A percentile compares a stretch with the other conserved stretches of the same genome.
phyloP scores from a whole-genome alignment of 1,139 yeast genomes.

The Yamadazyma conglobata region DNA sequence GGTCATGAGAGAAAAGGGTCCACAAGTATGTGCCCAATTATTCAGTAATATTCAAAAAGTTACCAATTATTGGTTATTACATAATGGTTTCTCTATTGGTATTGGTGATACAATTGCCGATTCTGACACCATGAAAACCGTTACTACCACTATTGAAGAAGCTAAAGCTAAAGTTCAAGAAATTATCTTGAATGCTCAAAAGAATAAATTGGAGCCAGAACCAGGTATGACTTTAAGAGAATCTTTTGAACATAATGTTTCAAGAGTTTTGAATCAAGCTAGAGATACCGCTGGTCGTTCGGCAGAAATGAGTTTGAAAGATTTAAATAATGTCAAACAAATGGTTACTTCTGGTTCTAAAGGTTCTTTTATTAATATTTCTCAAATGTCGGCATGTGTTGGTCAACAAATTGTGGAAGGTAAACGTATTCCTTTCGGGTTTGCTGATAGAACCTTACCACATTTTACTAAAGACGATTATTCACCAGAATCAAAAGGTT shows the following conservation, averaged over 20 bases:
- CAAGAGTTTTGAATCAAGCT: constrained; percentile 93
- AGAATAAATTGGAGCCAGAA: constrained; percentile 82
- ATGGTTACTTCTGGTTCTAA: constrained; percentile 99
- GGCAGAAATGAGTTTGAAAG: constrained; percentile 94
- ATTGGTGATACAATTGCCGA: constrained; percentile 99
- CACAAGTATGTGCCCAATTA: constrained; percentile 81
- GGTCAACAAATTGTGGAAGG: constrained; percentile 99
- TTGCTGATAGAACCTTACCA: constrained; percentile 92
- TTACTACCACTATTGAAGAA: constrained; percentile 86
- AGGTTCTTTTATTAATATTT: constrained; percentile 97
- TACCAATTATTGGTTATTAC: constrained; percentile 93
- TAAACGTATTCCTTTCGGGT: constrained; percentile 98
- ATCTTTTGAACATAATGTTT: constrained; percentile 95
- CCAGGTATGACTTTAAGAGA: constrained; percentile 99
- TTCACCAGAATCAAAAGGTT: constrained; percentile 97
- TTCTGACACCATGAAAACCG: constrained; percentile 89
- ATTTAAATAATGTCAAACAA: constrained; percentile 92
- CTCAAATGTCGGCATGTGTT: constrained; percentile 99
- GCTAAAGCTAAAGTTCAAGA: constrained; percentile 94
- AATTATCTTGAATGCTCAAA: constrained; percentile 88
- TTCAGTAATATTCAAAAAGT: constrained; percentile 94
- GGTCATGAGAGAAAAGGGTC: constrained; percentile 96
- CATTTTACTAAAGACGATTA: constrained; percentile 98
- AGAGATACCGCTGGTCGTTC: constrained; percentile 99
- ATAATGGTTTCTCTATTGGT: constrained; percentile 97